Conservation (phyloP, 2,329 filamentous ascomycete genomes). For the Dactylonectria macrodidyma region DNA sequence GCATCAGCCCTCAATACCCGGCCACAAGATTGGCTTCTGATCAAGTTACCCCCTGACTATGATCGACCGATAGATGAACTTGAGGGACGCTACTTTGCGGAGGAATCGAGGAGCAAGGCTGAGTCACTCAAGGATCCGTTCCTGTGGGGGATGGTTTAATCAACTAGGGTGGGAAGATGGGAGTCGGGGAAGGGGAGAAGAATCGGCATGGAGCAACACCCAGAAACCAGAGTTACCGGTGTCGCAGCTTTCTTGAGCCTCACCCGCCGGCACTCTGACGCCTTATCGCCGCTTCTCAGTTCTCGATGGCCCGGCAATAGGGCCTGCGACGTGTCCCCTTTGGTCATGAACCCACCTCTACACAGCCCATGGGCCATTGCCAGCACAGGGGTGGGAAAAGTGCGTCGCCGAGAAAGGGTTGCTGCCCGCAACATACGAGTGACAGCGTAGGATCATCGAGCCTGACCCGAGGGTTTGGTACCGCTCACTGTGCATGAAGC, state of each 20-base stretch:
- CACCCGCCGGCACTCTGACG: constrained; percentile 36
- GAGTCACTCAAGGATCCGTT: constrained; percentile 3
- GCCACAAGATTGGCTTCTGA: constrained; percentile 45
- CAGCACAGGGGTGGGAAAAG: constrained; percentile 21
- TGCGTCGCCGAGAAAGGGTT: constrained; percentile 31
- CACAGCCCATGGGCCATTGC: constrained; percentile 13
- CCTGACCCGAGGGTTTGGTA: constrained; percentile 51
- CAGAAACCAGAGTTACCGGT: constrained; percentile 23
- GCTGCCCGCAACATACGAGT: constrained; percentile 45
- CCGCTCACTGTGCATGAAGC: constrained; percentile 49
- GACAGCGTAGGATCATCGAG: constrained; percentile 34
- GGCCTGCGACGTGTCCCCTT: constrained; percentile 21
- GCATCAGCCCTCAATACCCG: constrained; percentile 5
- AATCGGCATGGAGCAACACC: constrained; percentile 22
- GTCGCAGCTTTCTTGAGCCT: constrained; percentile 27
- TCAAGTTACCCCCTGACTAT: constrained; percentile 37
- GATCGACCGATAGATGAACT: constrained; percentile 46
- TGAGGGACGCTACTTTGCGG: constrained; percentile 36
- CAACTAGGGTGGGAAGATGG: background rate
- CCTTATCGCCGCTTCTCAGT: constrained; percentile 38
- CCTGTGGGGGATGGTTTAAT: background rate
- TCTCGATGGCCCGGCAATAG: constrained; percentile 5
- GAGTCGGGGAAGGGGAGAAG: background rate
- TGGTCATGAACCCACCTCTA: constrained; percentile 26
- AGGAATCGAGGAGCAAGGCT: constrained; percentile 29